Conservation (phyloP, 1,284 basidiomycete species). For the Tylopilus orsonianus region DNA sequence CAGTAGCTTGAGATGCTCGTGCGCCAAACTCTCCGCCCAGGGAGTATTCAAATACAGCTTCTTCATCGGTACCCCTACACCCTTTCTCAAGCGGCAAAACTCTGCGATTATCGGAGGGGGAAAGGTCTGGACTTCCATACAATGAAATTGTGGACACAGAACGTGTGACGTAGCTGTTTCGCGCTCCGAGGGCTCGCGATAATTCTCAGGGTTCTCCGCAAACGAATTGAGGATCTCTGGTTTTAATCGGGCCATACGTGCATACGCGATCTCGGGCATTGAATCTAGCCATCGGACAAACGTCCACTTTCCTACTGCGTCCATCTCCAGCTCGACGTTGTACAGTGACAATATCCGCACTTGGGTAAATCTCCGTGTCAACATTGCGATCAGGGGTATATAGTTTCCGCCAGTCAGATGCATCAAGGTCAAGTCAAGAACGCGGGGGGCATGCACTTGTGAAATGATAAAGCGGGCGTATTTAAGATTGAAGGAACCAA, state of each 20-base stretch:
- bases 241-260: constrained; percentile 45
- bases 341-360: constrained; percentile 52
- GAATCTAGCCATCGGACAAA: constrained; percentile 51
- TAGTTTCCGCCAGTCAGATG: constrained; percentile 51
- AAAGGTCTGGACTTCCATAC: constrained; percentile 42
- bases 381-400: constrained; percentile 40
- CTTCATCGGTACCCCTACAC: constrained; percentile 33
- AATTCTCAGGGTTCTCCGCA: constrained; percentile 37
- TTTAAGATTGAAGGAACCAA: constrained; percentile 50
- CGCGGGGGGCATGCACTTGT: constrained; percentile 49
- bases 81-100: constrained; percentile 32
- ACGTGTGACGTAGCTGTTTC: constrained; percentile 10
- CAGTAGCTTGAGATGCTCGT: constrained; percentile 21
- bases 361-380: constrained; percentile 47
- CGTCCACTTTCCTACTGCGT: constrained; percentile 21
- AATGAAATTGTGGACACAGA: constrained; percentile 43
- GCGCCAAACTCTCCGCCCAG: constrained; percentile 16
- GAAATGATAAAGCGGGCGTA: constrained; percentile 47
- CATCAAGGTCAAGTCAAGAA: constrained; percentile 55
- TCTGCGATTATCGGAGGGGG: constrained; percentile 23
- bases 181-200: constrained; percentile 18
- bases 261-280: constrained; percentile 51
- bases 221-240: constrained; percentile 45
- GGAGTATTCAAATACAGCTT: constrained; percentile 36
- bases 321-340: constrained; percentile 37